Evolutionary conservation across 2,329 filamentous ascomycete species (phyloP).

Genomic region (Hortaea werneckii): DNA sequence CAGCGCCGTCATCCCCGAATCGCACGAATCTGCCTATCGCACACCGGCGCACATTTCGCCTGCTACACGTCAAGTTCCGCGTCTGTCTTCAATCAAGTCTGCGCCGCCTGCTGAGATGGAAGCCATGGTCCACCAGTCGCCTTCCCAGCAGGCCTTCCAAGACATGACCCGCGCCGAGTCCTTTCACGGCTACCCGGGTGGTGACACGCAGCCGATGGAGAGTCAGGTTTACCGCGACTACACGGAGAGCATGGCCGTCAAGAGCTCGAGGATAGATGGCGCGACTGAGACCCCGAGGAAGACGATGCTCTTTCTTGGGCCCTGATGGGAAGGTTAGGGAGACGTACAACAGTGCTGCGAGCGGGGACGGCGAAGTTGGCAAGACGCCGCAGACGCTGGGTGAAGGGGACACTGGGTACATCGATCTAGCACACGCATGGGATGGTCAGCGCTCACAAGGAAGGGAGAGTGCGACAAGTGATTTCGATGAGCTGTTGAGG

Average conservation of each 20-base stretch:
- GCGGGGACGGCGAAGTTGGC: neutral
- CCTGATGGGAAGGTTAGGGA: constrained; percentile 3
- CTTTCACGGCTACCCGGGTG: constrained; percentile 28
- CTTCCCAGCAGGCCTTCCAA: constrained; percentile 10
- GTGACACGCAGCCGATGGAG: constrained; percentile 38
- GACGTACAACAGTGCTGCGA: neutral
- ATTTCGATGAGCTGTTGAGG: constrained; percentile 17
- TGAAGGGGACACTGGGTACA: constrained; percentile 22
- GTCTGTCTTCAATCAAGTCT: constrained; percentile 12
- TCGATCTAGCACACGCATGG: constrained; percentile 22
- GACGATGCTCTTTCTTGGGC: constrained; percentile 3
- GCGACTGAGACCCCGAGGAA: constrained; percentile 10
- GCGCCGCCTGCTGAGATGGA: constrained; percentile 14
- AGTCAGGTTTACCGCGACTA: constrained; percentile 36
- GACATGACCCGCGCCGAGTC: constrained; percentile 18
- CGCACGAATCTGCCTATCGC: constrained; percentile 5
- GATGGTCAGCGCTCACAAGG: constrained; percentile 7
- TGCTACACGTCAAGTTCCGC: constrained; percentile 3
- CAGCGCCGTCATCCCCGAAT: constrained; percentile 11
- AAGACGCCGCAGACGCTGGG: constrained; percentile 10
- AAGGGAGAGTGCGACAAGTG: constrained; percentile 10
- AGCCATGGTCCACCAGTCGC: constrained; percentile 10
- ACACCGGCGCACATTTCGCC: constrained; percentile 7
- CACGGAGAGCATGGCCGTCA: constrained; percentile 25
- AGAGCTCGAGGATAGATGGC: neutral